Conservation (phyloP, 2,329 filamentous ascomycete genomes). For the Alternaria sp. region DNA sequence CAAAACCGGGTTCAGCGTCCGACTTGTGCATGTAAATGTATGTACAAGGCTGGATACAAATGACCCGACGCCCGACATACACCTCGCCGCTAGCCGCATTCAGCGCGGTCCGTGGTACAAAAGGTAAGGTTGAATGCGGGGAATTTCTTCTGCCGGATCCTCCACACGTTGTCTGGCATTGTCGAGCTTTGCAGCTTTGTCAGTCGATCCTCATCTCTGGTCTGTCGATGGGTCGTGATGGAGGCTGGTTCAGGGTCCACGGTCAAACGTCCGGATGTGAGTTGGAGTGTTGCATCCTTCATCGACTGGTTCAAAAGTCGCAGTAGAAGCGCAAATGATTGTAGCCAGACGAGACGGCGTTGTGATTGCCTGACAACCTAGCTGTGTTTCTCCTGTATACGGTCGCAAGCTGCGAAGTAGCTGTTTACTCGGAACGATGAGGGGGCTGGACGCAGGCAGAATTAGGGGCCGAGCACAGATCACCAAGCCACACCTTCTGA, state of each 20-base stretch:
- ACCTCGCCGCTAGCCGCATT: constrained; percentile 3
- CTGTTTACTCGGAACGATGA: neutral
- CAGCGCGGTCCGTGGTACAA: constrained; percentile 7
- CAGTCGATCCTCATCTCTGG: neutral
- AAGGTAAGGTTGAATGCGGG: constrained; percentile 8
- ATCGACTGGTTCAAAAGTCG: neutral
- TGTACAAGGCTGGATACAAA: neutral
- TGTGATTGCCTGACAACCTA: neutral
- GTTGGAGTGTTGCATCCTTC: neutral
- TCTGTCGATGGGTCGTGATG: neutral
- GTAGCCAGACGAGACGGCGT: neutral
- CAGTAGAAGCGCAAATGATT: neutral
- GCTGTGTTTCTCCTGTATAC: neutral
- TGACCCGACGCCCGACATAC: constrained; percentile 11
- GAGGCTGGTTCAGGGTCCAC: neutral
- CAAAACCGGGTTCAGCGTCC: neutral
- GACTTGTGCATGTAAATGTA: neutral
- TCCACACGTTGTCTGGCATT: neutral
- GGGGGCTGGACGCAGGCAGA: neutral
- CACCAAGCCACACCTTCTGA: neutral
- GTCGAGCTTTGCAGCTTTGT: neutral
- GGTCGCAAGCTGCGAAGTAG: neutral
- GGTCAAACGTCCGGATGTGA: neutral
- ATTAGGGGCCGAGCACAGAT: constrained; percentile 3
- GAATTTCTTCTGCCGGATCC: neutral